A percentile compares a stretch with the other conserved stretches of the same genome.
Evolutionary conservation across 805 yeast genomes (phyloP).

Genomic region (Tetrapisispora fleetii): DNA sequence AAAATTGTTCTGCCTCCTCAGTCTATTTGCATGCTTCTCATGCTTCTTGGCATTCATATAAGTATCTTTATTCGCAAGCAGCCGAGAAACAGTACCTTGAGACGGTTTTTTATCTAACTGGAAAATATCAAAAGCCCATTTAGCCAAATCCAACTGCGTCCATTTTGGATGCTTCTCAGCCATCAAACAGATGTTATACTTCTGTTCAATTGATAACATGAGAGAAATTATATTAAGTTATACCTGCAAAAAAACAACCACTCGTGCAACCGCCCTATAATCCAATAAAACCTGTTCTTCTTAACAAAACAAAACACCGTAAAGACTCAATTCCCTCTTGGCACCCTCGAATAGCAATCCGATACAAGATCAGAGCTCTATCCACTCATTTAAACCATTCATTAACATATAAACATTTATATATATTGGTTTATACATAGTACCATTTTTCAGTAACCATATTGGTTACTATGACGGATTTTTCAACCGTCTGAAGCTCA

Average conservation of each 20-base stretch:
- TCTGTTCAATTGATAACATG: conserved; percentile 35
- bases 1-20: conserved; percentile 45
- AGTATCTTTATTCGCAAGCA: conserved; percentile 45
- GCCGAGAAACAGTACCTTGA: conserved; percentile 57
- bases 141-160: conserved; percentile 58
- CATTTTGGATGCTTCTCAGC: conserved; percentile 56
- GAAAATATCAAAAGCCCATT: conserved; percentile 53
- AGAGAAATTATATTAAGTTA: too few relatives aligned
- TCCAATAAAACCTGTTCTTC: too few relatives aligned
- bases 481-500: too few relatives aligned
- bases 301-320: too few relatives aligned
- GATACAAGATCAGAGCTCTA: too few relatives aligned
- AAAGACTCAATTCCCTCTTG: too few relatives aligned
- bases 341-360: too few relatives aligned
- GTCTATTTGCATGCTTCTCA: conserved; percentile 38
- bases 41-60: conserved; percentile 34
- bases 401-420: too few relatives aligned
- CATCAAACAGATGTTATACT: conserved; percentile 57
- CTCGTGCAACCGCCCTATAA: too few relatives aligned
- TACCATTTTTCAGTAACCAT: background rate
- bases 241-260: background rate
- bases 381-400: background rate
- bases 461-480: background rate
- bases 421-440: background rate
- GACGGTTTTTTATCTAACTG: conserved; percentile 47